A percentile compares a stretch with the other conserved stretches of the same genome.
Evolutionary conservation across 192 early-diverging fungal species (phyloP).

Genomic region (Entomortierella parvispora): DNA sequence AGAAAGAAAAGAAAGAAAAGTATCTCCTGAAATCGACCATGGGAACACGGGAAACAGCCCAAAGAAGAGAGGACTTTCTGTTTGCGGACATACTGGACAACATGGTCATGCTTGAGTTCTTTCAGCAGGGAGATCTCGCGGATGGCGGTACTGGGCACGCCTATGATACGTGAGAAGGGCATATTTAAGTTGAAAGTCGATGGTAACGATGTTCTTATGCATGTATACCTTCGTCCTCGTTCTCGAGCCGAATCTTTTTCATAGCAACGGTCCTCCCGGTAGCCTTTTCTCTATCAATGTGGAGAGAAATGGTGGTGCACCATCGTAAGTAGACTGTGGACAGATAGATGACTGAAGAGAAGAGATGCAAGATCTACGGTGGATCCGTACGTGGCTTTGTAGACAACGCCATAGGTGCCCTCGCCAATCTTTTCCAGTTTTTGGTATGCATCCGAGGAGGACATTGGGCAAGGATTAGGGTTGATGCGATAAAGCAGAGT

Average conservation of each 20-base stretch:
- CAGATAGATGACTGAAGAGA: not conserved
- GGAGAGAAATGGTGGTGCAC: not conserved
- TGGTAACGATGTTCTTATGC: not conserved
- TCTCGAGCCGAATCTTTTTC: slow-evolving; percentile 78
- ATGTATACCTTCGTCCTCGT: slow-evolving; percentile 67
- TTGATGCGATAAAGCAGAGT: not conserved
- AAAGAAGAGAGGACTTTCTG: no score
- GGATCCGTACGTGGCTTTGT: slow-evolving; percentile 64
- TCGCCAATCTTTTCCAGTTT: slow-evolving; percentile 86
- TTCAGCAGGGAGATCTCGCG: slow-evolving; percentile 90
- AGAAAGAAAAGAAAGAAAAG: not conserved
- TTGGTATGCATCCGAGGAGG: slow-evolving; percentile 61
- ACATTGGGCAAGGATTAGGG: not conserved
- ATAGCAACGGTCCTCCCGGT: slow-evolving; percentile 71
- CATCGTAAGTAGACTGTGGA: not conserved
- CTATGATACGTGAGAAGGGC: not conserved
- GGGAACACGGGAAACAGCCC: no score
- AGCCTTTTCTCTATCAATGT: slow-evolving; percentile 46
- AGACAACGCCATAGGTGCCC: slow-evolving; percentile 86
- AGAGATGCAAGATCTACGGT: not conserved
- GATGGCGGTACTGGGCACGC: slow-evolving; percentile 84
- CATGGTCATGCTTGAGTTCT: slow-evolving; percentile 86
- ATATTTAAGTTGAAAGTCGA: slow-evolving; percentile 61
- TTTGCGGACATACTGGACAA: slow-evolving; percentile 77
- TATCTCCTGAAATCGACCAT: no score